Conservation (phyloP, 2,329 filamentous ascomycete genomes). For the Ophiostoma tasmaniense region DNA sequence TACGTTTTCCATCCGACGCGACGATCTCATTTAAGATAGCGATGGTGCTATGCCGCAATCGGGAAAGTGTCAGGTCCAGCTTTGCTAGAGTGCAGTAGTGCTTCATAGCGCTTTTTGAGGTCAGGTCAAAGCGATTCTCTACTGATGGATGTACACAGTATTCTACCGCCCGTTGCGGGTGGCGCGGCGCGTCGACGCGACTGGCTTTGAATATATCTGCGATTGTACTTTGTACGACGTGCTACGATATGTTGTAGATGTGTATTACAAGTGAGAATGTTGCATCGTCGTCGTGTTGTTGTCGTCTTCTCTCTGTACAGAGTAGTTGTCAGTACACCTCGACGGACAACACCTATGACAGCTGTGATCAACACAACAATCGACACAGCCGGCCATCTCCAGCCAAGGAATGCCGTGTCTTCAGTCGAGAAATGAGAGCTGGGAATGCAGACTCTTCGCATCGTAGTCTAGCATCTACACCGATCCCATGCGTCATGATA, state of each 20-base stretch:
- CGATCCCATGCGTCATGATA: not conserved
- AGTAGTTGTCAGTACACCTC: not conserved
- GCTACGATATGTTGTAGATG: not conserved
- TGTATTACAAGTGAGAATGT: not conserved
- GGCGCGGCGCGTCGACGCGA: slow-evolving; percentile 3
- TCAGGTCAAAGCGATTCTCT: not conserved
- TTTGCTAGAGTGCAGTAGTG: not conserved
- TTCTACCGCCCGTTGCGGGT: not conserved
- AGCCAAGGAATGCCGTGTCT: not conserved
- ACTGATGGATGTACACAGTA: not conserved
- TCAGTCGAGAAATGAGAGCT: not conserved
- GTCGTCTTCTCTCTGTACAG: not conserved
- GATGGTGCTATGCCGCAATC: slow-evolving; percentile 9
- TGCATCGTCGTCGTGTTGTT: not conserved
- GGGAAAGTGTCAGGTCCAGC: not conserved
- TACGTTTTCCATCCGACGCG: not conserved
- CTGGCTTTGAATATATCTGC: not conserved
- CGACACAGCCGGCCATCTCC: not conserved
- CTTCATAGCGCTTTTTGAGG: not conserved
- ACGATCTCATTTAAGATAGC: slow-evolving; percentile 16
- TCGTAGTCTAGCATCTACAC: not conserved
- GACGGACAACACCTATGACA: not conserved
- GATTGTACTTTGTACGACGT: not conserved
- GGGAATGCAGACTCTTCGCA: not conserved
- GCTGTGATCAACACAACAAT: not conserved